Evolutionary conservation across 2,329 filamentous ascomycete species (phyloP).

Genomic region (Exophiala spinifera): DNA sequence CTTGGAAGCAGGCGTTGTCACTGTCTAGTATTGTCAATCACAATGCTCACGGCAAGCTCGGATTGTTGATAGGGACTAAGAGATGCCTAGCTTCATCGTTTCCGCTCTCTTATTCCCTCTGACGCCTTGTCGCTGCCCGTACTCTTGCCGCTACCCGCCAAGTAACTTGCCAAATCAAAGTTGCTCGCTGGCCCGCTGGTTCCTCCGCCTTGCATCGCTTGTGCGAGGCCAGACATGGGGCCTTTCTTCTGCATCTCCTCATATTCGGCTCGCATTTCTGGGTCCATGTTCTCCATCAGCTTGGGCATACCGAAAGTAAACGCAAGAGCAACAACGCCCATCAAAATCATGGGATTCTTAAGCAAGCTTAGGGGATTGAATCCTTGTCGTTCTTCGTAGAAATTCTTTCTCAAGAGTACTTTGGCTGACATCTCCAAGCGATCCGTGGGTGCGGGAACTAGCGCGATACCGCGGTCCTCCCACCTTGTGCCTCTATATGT

Average conservation of each 20-base stretch:
- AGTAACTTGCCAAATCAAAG: constrained; percentile 67
- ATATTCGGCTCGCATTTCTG: constrained; percentile 90
- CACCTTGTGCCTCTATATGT: constrained; percentile 28
- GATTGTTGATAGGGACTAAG: neutral
- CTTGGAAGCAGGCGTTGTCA: no score
- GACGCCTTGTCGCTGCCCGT: constrained; percentile 27
- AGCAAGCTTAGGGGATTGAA: constrained; percentile 78
- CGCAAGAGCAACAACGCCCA: constrained; percentile 77
- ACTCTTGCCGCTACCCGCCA: constrained; percentile 51
- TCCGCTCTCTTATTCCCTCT: constrained; percentile 22
- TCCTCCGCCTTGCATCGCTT: constrained; percentile 53
- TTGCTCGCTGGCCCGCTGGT: constrained; percentile 52
- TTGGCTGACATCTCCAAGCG: constrained; percentile 59
- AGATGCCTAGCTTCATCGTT: constrained; percentile 10
- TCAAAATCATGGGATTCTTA: constrained; percentile 95
- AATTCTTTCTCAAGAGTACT: constrained; percentile 64
- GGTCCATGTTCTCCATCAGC: constrained; percentile 95
- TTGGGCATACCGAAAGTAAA: constrained; percentile 93
- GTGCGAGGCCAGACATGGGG: constrained; percentile 59
- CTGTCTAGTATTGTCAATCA: no score
- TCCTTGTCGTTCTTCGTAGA: constrained; percentile 70
- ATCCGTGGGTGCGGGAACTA: constrained; percentile 30
- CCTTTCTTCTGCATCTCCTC: constrained; percentile 81
- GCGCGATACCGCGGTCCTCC: constrained; percentile 26
- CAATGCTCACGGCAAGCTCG: no score